These are phyloP conservation scores for Marasmius oreades DNA, from an alignment of 1,284 basidiomycete genomes.

Conservation along the genomic window DNA sequence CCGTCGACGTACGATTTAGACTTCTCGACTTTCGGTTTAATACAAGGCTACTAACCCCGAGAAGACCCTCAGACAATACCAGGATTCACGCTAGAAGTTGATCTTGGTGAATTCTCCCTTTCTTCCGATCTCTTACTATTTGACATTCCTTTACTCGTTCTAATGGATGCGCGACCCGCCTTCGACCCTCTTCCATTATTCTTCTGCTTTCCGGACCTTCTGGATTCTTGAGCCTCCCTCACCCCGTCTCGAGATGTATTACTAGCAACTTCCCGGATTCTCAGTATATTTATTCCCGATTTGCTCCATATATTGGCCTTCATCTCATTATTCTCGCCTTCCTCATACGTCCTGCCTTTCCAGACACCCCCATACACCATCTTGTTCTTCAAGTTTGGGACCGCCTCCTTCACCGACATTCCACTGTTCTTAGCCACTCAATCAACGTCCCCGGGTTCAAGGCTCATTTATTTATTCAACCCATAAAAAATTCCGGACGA, in stretches of 20 bases:
- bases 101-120: not conserved
- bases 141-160: slow-evolving; percentile 1
- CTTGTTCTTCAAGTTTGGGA: too few relatives aligned
- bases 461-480: not conserved
- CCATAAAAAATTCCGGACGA: not conserved
- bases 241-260: slow-evolving; percentile 10
- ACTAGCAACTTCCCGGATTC: slow-evolving; percentile 4
- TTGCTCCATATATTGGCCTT: not conserved
- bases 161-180: slow-evolving; percentile 7
- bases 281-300: not conserved
- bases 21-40: slow-evolving; percentile 5
- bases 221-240: not conserved
- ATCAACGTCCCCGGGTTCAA: too few relatives aligned
- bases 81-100: not conserved
- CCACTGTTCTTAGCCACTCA: too few relatives aligned
- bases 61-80: not conserved
- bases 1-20: slow-evolving; percentile 3
- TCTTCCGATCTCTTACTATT: not conserved
- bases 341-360: not conserved
- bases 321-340: not conserved
- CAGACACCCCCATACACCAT: not conserved
- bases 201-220: not conserved
- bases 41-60: slow-evolving; percentile 2
- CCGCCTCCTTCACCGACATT: too few relatives aligned
- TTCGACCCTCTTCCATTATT: slow-evolving; percentile 2